Evolutionary conservation across 1,139 yeast species (phyloP), one percentile per base, ranked within the genome.

Genomic region (Suhomyces atakaporum): DNA sequence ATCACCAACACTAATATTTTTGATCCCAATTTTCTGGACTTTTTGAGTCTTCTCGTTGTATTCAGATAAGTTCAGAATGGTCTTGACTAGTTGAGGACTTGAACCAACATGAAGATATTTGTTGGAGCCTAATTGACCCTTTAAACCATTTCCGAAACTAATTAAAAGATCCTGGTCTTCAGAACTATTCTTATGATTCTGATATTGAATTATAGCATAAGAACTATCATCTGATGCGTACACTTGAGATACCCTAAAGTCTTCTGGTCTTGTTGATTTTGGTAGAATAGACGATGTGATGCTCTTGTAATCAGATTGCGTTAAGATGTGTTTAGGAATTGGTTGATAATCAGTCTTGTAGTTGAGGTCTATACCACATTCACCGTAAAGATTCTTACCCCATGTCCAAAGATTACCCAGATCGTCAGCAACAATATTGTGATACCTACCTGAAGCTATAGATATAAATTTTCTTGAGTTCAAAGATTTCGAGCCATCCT

Each of bases 41-140:
- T 56, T 47, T n/a, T 53, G 40, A 2, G 45, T 38, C 0, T 36
- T 35, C 45, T 71, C 77, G 45, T 70, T 63, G 42, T 44, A 75
- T 44, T 76, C 81, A 14, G 51, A 50, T 43, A 75, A 60, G 11
- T 71, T 66, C 18, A 65, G 54, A 30, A 84, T 57, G 3, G 74
- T 63, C 55, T 78, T 79, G 40, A 90, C 59, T 27, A 74, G 72
- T 14, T 75, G 69, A 6, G 97, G 96, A 31, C 71, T 73, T 13
- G 78, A 66, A 51, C 82, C 84, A 11, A 87, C 82, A 55, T 89
- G 96, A 33, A 83, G 65, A 57, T 73, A 89, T 37, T 81, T 68
- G 16, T 87, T 89, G 33, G 79, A 75, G 12, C 97, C 98, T 39
- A 89, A 68, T 60, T 88, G 95, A n/a, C 97, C 98, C 49, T 76